Evolutionary conservation across 2,329 filamentous ascomycete species (phyloP), one percentile per base, ranked within the genome.

Genomic region (Xylaria sp.): DNA sequence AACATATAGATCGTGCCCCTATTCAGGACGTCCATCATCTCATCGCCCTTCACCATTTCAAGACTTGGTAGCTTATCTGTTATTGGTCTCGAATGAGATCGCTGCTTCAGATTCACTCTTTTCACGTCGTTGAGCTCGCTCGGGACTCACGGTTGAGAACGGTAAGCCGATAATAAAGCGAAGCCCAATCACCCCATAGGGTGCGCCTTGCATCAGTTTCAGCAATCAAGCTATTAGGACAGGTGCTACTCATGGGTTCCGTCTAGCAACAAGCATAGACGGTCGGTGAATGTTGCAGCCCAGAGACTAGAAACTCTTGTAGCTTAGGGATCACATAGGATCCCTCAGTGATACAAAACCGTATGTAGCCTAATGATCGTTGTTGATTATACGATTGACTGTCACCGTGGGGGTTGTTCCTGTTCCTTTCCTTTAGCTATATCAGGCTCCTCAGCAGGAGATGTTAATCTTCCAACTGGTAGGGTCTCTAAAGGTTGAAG

Each of bases 401-500:
- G 68, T 72, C 70, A 72, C 68, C 68, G 56, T 57, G 61, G n/a
- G 8, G 36, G 9, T 50, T 61, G 56, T 9, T 11, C 64, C 58
- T 73, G 64, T 56, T 71, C 71, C 7, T 74, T 62, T 56, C 70
- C 75, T n/a, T 64, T 71, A 4, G 67, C 64, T 9, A 62, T 50
- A 17, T 72, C 72, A 4, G 64, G 61, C 36, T 74, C 72, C 51
- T 70, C 61, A 24, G 60, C 42, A 7, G 74, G 69, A 19, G 77
- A 77, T 61, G 79, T 77, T 68, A 80, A 59, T 63, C 76, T 81
- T n/a, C 77, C 77, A 64, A 82, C 79, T 2, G 79, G 78, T 3
- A 82, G 69, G n/a, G 78, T 79, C 68, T 84, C 81, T 54, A 83
- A 78, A 17, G 76, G 75, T 34, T 82, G 80, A 4, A 75, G 75